Evolutionary conservation across 176 grass and related monocot species (phyloP).

Genomic region (Panicum miliaceum): DNA sequence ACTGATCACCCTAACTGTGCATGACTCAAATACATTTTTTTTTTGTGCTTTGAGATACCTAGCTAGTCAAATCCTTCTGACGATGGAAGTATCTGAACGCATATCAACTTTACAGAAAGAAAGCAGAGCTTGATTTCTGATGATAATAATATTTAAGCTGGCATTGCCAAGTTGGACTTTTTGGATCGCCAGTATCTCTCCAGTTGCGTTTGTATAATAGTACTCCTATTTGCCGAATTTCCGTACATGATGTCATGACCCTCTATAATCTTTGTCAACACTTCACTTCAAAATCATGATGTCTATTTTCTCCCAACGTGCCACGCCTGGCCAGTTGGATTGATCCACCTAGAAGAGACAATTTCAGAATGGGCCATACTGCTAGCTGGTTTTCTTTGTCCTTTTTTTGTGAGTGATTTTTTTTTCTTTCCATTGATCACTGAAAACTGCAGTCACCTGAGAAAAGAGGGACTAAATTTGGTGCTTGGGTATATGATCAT

Average conservation of each 20-base stretch:
- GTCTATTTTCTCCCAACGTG: neutral
- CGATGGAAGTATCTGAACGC: neutral
- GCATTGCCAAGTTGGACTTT: neutral
- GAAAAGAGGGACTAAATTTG: neutral
- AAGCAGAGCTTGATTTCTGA: neutral
- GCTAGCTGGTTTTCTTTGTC: neutral
- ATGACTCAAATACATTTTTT: neutral
- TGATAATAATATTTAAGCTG: constrained; percentile 14
- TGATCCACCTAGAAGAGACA: neutral
- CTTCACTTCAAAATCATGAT: neutral
- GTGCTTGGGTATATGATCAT: neutral
- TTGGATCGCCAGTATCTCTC: neutral
- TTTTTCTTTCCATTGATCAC: neutral
- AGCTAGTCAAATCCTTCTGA: neutral
- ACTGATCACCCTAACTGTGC: neutral
- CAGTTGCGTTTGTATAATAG: neutral
- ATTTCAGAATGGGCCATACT: neutral
- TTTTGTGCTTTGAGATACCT: neutral
- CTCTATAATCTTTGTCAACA: neutral
- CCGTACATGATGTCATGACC: neutral
- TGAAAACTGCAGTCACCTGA: too few relatives aligned
- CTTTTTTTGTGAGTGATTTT: too few relatives aligned
- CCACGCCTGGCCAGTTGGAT: neutral
- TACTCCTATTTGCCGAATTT: too few relatives aligned
- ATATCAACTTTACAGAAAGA: neutral